Evolutionary conservation across 345 rosid genomes (phyloP).

Genomic region (Reutealis trisperma): DNA sequence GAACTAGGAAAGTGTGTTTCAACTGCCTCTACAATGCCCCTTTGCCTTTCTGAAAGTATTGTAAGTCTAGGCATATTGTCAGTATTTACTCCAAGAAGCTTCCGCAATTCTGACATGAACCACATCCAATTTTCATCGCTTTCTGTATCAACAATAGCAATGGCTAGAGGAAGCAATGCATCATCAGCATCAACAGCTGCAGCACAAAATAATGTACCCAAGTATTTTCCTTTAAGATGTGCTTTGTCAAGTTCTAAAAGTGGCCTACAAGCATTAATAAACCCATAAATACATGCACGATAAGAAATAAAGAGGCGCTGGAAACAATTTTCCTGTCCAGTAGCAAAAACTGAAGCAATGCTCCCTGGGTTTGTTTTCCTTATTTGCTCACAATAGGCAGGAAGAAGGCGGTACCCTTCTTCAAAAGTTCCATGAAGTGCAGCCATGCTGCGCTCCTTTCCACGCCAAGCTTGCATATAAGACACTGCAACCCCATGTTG

Average conservation of each 20-base stretch:
- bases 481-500: slow-evolving; percentile 98
- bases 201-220: slow-evolving; percentile 86
- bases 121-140: slow-evolving; percentile 95
- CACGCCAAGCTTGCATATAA: slow-evolving; percentile 99
- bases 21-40: slow-evolving; percentile 84
- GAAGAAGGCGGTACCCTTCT: slow-evolving; percentile 92
- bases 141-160: slow-evolving; percentile 80
- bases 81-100: slow-evolving; percentile 90
- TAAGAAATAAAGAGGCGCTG: slow-evolving; percentile 89
- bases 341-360: slow-evolving; percentile 80
- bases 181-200: slow-evolving; percentile 94
- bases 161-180: slow-evolving; percentile 83
- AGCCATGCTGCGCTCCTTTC: slow-evolving; percentile 99
- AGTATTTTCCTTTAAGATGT: slow-evolving; percentile 88
- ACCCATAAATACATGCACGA: slow-evolving; percentile 90
- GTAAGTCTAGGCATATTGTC: slow-evolving; percentile 99
- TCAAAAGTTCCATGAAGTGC: slow-evolving; percentile 98
- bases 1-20: slow-evolving; percentile 98
- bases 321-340: slow-evolving; percentile 89
- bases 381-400: slow-evolving; percentile 88
- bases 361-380: slow-evolving; percentile 85
- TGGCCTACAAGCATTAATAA: slow-evolving; percentile 89
- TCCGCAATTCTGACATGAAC: slow-evolving; percentile 94
- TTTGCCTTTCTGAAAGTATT: slow-evolving; percentile 87
- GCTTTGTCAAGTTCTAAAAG: slow-evolving; percentile 92